Evolutionary conservation across 1,284 basidiomycete species (phyloP), one percentile per base, ranked within the genome.

Genomic region (Sutorius eximius): DNA sequence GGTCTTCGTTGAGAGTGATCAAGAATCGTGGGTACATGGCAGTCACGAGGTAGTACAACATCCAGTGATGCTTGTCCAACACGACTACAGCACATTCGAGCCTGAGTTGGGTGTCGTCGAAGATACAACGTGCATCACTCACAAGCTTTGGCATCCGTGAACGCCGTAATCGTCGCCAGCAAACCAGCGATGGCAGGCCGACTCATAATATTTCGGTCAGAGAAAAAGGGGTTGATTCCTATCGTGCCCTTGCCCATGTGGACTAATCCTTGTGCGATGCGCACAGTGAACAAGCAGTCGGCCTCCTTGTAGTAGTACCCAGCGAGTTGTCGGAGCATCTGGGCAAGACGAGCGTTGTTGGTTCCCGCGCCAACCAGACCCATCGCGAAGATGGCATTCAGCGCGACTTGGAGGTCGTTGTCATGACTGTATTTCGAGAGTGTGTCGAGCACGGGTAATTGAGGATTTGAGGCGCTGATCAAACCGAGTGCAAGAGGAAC

Each of bases 391-490:
- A 99, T 99, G 27, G 97, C 93, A 68, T 98, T 99, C 54, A 95
- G 82, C 0, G 96, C 97, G 15, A 99, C 97, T 53, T 87, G 83
- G 36, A 98, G 86, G 73, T 99, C 97, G 67, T 91, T 95, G 78
- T 99, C 97, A 79, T 99, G 97, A 61, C 94, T 97, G 78, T 99
- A 99, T 73, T 97, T 98, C n/a, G 95, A 98, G 8, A 99, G 85
- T 0, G 95, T 98, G 73, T 99, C 97, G 62, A 99, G 86, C 59
- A 99, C 91, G 30, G 91, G 81, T n/a, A 98, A 82, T 73, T 93
- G 91, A 16, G 97, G 97, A 75, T 99, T 98, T 52, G 97, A 99
- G 16, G 94, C 87, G 70, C 89, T 94, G 69, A 98, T 85, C 51
- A 99, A 85, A 57, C 93, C 96, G 45, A 99, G 86, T 7, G 96